Conservation (phyloP, 2,329 filamentous ascomycete species). For the Calycina marina region DNA sequence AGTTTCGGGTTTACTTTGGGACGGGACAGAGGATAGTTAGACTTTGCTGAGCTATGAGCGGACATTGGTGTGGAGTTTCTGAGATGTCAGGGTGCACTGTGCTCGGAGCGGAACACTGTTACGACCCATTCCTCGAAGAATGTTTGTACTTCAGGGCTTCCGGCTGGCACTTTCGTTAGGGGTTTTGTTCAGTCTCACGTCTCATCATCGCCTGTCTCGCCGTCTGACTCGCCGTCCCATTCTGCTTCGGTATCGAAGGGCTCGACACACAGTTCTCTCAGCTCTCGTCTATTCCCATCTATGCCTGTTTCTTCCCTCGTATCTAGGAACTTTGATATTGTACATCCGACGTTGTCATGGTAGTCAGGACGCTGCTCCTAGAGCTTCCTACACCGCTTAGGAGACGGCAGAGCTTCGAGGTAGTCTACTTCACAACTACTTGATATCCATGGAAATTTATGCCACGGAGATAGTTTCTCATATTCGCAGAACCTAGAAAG, state of each 20-base stretch:
- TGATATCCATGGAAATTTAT: slow-evolving; percentile 4
- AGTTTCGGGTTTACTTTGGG: too few relatives aligned
- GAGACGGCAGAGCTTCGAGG: slow-evolving; percentile 2
- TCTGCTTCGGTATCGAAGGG: slow-evolving; percentile 6
- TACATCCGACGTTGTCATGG: slow-evolving; percentile 5
- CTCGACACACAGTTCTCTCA: slow-evolving; percentile 8
- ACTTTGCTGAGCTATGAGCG: too few relatives aligned
- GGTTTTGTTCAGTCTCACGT: too few relatives aligned
- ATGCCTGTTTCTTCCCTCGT: slow-evolving; percentile 5
- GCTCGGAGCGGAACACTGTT: slow-evolving; percentile 3
- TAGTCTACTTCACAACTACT: slow-evolving; percentile 1
- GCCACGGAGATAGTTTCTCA: slow-evolving; percentile 7
- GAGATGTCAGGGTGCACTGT: too few relatives aligned
- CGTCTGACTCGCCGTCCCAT: slow-evolving; percentile 6
- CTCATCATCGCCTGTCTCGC: background rate
- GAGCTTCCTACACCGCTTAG: slow-evolving; percentile 6
- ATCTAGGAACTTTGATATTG: slow-evolving; percentile 7
- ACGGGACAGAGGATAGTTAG: too few relatives aligned
- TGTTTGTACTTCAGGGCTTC: too few relatives aligned
- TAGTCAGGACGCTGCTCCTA: slow-evolving; percentile 3
- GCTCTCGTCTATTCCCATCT: slow-evolving; percentile 7
- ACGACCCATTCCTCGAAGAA: slow-evolving; percentile 3
- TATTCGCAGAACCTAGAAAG: slow-evolving; percentile 6
- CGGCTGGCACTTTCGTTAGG: too few relatives aligned
- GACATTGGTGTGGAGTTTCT: too few relatives aligned